Evolutionary conservation across 140 eudicot genomes (phyloP), one percentile per base, ranked within the genome.

Genomic region (Cichorium intybus): DNA sequence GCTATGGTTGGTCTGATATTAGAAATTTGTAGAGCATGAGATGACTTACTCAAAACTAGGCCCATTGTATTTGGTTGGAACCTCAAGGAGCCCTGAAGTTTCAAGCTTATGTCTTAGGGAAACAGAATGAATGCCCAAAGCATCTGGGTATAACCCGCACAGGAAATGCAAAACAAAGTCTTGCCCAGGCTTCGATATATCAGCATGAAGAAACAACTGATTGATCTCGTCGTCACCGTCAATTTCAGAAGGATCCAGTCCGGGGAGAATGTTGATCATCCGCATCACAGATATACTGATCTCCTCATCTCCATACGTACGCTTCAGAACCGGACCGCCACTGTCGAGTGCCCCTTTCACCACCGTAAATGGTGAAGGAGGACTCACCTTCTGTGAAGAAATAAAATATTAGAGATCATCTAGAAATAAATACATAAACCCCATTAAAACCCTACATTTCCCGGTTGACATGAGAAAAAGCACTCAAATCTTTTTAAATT

Each of bases 141-240:
- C 97, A 68, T 90, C 97, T 0, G 97, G 97, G 55, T 90, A 90
- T 75, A 90, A 26, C 21, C 93, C 97, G 50, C 97, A 90, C 59
- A 90, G 87, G 54, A 90, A 81, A 79, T 77, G 89, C 84, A 90
- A 35, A 61, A 82, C 81, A 8, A 72, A 71, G 15, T 74, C 56
- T 78, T 75, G 84, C 31, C 82, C 93, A n/a, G 93, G 93, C 67
- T 86, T 86, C 14, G 87, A 69, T 39, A 90, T 72, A 64, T 84
- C 93, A 63, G 82, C 87, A 68, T 86, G 93, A 69, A 90, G 79
- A 77, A 86, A 84, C 73, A 90, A 70, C 79, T 90, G 95, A 57
- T 84, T 90, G 57, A 81, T 70, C 59, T 73, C 88, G 56, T 75
- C 96, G 12, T 80, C 94, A n/a, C 65, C 88, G 39, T 75, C 77